A percentile compares a stretch with the other conserved stretches of the same genome.
Evolutionary conservation across 352 stramenopile genomes (phyloP).

Genomic region (Pythium insidiosum): DNA sequence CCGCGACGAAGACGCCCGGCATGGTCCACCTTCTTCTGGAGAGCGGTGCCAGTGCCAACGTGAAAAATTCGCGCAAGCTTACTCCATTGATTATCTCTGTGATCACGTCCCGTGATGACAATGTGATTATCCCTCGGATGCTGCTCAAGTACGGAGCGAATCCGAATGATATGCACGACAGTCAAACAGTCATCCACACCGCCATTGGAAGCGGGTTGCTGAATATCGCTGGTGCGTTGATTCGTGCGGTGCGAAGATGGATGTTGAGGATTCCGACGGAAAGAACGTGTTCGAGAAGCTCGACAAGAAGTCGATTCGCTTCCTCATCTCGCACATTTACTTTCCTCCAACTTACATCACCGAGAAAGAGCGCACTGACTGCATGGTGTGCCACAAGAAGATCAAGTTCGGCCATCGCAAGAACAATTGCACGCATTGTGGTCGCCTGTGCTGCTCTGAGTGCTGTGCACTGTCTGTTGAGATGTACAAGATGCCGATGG

Average conservation of each 20-base stretch:
- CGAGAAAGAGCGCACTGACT: conserved; percentile 73
- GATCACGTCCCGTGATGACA: conserved; percentile 80
- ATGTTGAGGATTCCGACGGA: conserved; percentile 79
- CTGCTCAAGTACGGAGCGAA: conserved; percentile 84
- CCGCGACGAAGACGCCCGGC: conserved; percentile 73
- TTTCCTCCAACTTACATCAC: conserved; percentile 84
- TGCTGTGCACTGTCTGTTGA: conserved; percentile 55
- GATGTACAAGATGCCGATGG: conserved; percentile 80
- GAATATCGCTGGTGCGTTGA: conserved; percentile 71
- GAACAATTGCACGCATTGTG: conserved; percentile 83
- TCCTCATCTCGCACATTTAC: conserved; percentile 79
- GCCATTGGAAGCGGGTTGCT: conserved; percentile 51
- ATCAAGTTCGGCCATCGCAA: conserved; percentile 82
- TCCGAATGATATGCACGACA: conserved; percentile 86
- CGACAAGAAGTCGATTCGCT: conserved; percentile 56
- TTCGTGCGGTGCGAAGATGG: conserved; percentile 81
- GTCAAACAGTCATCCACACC: conserved; percentile 82
- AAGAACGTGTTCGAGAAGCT: conserved; percentile 84
- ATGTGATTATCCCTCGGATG: conserved; percentile 80
- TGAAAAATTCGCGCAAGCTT: conserved; percentile 83
- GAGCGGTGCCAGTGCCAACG: conserved; percentile 66
- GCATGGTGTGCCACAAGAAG: conserved; percentile 84
- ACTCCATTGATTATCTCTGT: conserved; percentile 83
- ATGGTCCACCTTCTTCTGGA: conserved; percentile 82
- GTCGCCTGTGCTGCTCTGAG: conserved; percentile 65